Evolutionary conservation across 2,329 filamentous ascomycete species (phyloP).

Genomic region (Botrytis pseudocinerea): DNA sequence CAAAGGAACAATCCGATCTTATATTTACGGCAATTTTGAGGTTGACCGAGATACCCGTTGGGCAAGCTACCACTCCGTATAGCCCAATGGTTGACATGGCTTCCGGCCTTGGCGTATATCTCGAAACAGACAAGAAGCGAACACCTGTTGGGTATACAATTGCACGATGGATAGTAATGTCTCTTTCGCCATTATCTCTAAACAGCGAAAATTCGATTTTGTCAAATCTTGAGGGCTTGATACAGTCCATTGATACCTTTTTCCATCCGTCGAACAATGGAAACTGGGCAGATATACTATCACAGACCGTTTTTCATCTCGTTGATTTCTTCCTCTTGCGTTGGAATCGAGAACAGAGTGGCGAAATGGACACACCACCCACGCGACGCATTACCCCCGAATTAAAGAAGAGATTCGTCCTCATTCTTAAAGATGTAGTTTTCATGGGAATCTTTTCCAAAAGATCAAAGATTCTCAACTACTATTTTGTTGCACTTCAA

Average conservation of each 20-base stretch:
- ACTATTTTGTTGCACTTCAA: constrained; percentile 87
- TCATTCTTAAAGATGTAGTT: constrained; percentile 84
- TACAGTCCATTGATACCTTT: constrained; percentile 96
- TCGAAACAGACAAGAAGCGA: constrained; percentile 92
- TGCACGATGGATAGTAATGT: constrained; percentile 90
- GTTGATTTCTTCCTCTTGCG: constrained; percentile 96
- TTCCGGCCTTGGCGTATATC: constrained; percentile 77
- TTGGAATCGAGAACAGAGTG: constrained; percentile 93
- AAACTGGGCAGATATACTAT: constrained; percentile 83
- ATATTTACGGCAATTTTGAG: constrained; percentile 91
- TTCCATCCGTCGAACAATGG: constrained; percentile 98
- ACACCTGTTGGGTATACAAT: constrained; percentile 91
- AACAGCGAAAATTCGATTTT: constrained; percentile 77
- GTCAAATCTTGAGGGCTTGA: constrained; percentile 81
- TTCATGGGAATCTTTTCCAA: constrained; percentile 99
- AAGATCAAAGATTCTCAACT: constrained; percentile 86
- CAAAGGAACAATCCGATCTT: constrained; percentile 83
- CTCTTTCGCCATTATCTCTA: constrained; percentile 80
- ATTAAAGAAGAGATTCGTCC: constrained; percentile 86
- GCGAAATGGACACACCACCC: constrained; percentile 82
- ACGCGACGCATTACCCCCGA: constrained; percentile 77
- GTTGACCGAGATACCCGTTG: constrained; percentile 91
- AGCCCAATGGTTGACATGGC: constrained; percentile 76
- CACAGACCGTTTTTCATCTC: constrained; percentile 88
- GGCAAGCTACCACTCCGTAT: constrained; percentile 92